Conservation (phyloP, 2,329 filamentous ascomycete species). For the Penicillium sp. region DNA sequence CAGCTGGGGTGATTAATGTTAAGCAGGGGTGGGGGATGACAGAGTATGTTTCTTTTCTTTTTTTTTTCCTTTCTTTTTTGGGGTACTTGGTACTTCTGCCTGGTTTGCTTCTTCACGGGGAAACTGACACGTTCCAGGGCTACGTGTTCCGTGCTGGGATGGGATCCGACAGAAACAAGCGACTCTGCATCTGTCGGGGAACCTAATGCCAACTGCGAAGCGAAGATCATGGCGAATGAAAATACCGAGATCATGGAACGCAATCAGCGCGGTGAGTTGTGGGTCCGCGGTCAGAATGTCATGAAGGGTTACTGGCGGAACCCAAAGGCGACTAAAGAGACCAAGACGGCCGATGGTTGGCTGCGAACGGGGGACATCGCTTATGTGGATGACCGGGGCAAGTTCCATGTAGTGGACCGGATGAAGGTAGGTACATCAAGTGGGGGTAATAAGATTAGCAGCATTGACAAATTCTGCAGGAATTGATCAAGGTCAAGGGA, state of each 20-base stretch:
- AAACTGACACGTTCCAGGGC: conserved; percentile 32
- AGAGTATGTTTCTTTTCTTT: conserved; percentile 51
- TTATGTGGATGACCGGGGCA: conserved; percentile 57
- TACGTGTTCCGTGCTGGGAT: conserved; percentile 69
- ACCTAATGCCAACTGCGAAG: conserved; percentile 69
- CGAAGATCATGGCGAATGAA: conserved; percentile 60
- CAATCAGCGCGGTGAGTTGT: conserved; percentile 67
- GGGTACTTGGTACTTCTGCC: background rate
- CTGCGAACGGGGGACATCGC: conserved; percentile 71
- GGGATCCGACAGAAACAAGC: conserved; percentile 55
- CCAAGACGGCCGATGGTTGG: conserved; percentile 65
- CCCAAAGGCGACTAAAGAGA: conserved; percentile 64
- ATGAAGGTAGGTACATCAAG: conserved; percentile 56
- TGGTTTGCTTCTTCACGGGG: background rate
- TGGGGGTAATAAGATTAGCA: background rate
- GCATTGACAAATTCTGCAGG: conserved; percentile 34
- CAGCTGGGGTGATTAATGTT: conserved; percentile 50
- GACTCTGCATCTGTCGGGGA: conserved; percentile 55
- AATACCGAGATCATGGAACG: conserved; percentile 50
- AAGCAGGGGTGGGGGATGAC: conserved; percentile 89
- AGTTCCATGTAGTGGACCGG: conserved; percentile 70
- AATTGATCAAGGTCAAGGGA: conserved; percentile 64
- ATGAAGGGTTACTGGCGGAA: conserved; percentile 78
- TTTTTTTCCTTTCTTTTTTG: conserved; percentile 24
- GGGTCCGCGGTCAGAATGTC: conserved; percentile 69